Evolutionary conservation across 164 flowering plant species (phyloP).

Genomic region (Berberis vulgaris): DNA sequence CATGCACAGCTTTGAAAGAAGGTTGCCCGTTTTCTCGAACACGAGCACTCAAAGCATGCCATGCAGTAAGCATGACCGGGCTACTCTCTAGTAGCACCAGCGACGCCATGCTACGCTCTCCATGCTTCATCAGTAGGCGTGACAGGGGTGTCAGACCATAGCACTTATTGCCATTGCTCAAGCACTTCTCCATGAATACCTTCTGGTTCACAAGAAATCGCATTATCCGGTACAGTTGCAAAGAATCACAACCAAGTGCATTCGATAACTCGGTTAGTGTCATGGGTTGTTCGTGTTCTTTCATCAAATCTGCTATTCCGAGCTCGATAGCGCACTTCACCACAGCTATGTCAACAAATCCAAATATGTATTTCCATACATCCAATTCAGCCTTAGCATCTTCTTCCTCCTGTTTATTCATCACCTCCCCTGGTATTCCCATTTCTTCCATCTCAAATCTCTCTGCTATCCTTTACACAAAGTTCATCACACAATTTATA

Average conservation of each 20-base stretch:
- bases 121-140: neutral
- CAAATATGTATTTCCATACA: slow-evolving; percentile 1
- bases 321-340: slow-evolving; percentile 7
- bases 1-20: slow-evolving; percentile 3
- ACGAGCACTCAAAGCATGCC: slow-evolving; percentile 3
- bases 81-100: slow-evolving; percentile 1
- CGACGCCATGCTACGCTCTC: slow-evolving; percentile 3
- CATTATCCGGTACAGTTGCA: slow-evolving; percentile 5
- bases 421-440: neutral
- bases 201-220: slow-evolving; percentile 2
- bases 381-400: neutral
- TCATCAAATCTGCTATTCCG: neutral
- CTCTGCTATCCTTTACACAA: too few relatives aligned
- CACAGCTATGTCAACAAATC: slow-evolving; percentile 3
- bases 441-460: neutral
- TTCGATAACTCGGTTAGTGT: neutral
- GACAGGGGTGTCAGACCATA: neutral
- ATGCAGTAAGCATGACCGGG: slow-evolving; percentile 7
- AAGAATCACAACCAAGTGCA: neutral
- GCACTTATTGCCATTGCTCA: neutral
- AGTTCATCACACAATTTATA: too few relatives aligned
- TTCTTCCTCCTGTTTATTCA: neutral
- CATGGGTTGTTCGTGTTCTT: neutral
- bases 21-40: neutral
- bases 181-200: neutral